Conservation (phyloP, 495 filamentous ascomycete species). For the Lophium mytilinum region DNA sequence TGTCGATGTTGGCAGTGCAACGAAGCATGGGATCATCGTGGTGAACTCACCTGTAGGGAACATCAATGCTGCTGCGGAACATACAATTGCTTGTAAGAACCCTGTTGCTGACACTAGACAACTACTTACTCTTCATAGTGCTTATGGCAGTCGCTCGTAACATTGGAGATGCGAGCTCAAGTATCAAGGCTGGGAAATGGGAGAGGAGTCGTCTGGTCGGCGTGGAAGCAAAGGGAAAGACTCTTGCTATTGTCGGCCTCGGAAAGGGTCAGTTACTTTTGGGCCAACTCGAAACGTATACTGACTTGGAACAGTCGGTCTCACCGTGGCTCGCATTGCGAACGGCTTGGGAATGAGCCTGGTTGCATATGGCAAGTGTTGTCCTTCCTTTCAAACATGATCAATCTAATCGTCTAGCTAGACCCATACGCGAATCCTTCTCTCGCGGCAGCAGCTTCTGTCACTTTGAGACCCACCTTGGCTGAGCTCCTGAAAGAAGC, state of each 20-base stretch:
- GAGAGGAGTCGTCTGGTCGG: constrained; percentile 61
- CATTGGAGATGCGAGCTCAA: constrained; percentile 50
- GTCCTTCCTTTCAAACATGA: no score
- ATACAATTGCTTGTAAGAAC: constrained; percentile 47
- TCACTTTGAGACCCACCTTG: constrained; percentile 46
- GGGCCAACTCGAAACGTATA: background rate
- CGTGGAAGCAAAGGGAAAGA: constrained; percentile 62
- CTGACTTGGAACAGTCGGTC: constrained; percentile 44
- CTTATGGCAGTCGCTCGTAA: constrained; percentile 59
- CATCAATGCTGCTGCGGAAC: constrained; percentile 62
- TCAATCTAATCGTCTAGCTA: constrained; percentile 16
- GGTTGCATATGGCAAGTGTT: constrained; percentile 36
- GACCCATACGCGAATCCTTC: constrained; percentile 61
- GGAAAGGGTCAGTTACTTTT: constrained; percentile 46
- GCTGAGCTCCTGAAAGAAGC: constrained; percentile 49
- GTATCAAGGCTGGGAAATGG: constrained; percentile 56
- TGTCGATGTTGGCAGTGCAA: constrained; percentile 60
- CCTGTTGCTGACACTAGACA: no score
- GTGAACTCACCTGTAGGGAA: constrained; percentile 65
- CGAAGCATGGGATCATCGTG: constrained; percentile 57
- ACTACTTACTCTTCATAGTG: background rate
- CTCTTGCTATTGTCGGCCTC: constrained; percentile 57
- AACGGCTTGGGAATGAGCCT: constrained; percentile 62
- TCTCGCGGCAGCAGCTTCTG: constrained; percentile 49
- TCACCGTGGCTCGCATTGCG: constrained; percentile 61